phyloP scores from a whole-genome alignment of 2,329 filamentous ascomycete species.

The Cercospora brassicicola region DNA sequence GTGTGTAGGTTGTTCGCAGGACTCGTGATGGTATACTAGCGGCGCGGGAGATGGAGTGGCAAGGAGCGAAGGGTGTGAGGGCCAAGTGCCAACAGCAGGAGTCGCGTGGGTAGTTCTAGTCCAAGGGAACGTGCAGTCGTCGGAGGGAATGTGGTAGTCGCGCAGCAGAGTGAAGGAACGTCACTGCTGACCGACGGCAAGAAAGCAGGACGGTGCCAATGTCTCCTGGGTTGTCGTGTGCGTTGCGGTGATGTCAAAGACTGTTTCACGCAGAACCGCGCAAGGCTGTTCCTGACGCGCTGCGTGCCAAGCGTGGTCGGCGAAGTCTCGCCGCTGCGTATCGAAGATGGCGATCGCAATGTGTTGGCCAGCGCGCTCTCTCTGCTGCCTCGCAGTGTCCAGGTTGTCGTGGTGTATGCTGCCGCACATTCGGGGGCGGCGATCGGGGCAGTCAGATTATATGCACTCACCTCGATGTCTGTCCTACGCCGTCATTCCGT shows the following conservation, averaged over 20 bases:
- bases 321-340: constrained; percentile 3
- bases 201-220: neutral
- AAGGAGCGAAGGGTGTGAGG: constrained; percentile 7
- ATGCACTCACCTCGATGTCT: neutral
- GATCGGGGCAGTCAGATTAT: neutral
- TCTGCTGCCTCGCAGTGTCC: neutral
- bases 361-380: neutral
- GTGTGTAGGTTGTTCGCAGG: neutral
- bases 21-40: neutral
- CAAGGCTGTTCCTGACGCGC: neutral
- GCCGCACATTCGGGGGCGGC: neutral
- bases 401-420: constrained; percentile 1
- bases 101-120: neutral
- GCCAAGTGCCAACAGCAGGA: neutral
- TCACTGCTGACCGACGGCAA: neutral
- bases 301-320: constrained; percentile 7
- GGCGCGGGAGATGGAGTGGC: constrained; percentile 9
- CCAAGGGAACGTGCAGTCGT: neutral
- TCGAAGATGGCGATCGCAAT: constrained; percentile 17
- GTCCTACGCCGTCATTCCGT: constrained; percentile 8
- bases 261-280: constrained; percentile 2
- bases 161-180: neutral
- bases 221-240: neutral
- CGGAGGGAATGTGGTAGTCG: neutral
- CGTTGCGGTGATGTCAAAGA: constrained; percentile 11